Evolutionary conservation across 1,139 yeast species (phyloP), one percentile per base, ranked within the genome.

Genomic region (Suzukiozyma palmioleophila): DNA sequence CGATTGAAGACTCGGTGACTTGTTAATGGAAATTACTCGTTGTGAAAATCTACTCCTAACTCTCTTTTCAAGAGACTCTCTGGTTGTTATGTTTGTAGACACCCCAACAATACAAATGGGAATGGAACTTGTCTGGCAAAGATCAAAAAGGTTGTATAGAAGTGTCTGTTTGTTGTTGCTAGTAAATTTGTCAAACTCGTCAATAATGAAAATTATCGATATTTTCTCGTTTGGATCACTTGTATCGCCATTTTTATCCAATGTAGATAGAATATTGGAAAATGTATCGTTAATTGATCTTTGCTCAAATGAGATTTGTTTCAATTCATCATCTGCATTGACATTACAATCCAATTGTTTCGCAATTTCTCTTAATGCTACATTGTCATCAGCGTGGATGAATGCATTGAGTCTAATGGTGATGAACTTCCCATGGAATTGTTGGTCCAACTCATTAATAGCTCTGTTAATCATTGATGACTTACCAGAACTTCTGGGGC

Each of bases 31-130:
- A 26, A 87, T 72, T 2, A 85, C 64, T 38, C 95, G 65, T 55
- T 90, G 97, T 26, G 95, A 82, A 59, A 90, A 92, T 45, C 99
- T 69, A 42, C 95, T 84, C 49, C 89, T 76, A 0, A 94, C 97
- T 50, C 99, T 74, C 54, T 90, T 92, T 56, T 94, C 99, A 40
- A 92, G 67, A 48, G 79, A 69, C 51, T 92, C 97, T 39, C 90
- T 67, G 0, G 88, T 74, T 8, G 86, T 86, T 26, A 87, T 69
- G 41, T 83, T 81, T 2, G 92, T 73, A 1, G 95, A 82, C 6
- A 85, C 62, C 1, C 97, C 97, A 38, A 92, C 62, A 3, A 92
- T 86, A 40, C 94, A 79, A 3, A 90, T 79, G 1, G 97, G 95
- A 0, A 84, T 79, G 6, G 75, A 67, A 24, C 87, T 75, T 44